A percentile compares a stretch with the other conserved stretches of the same genome.
Evolutionary conservation across 495 filamentous ascomycete genomes (phyloP).

Genomic region (Choiromyces venosus): DNA sequence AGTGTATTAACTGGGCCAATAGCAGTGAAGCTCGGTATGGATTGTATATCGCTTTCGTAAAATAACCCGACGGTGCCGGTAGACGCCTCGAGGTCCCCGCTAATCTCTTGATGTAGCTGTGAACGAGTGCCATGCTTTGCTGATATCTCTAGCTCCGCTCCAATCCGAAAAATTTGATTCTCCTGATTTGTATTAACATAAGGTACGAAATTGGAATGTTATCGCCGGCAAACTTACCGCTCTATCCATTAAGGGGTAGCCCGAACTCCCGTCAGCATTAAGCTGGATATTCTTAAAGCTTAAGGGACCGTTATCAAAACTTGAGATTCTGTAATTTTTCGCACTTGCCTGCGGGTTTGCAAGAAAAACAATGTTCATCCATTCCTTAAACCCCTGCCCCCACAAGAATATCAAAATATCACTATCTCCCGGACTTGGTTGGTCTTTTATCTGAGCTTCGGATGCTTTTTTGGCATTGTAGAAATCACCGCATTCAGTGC

Average conservation of each 20-base stretch:
- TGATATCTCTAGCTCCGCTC: background rate
- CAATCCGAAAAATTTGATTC: background rate
- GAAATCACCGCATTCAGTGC: background rate
- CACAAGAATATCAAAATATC: background rate
- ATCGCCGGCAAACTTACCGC: background rate
- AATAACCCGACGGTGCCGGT: background rate
- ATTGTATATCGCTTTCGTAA: background rate
- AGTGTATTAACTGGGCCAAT: background rate
- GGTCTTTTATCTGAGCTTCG: background rate
- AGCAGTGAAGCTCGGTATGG: background rate
- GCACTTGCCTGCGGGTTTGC: background rate
- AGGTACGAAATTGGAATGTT: background rate
- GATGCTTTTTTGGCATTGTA: background rate
- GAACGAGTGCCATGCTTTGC: background rate
- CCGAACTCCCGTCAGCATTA: background rate
- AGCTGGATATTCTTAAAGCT: background rate
- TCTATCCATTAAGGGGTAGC: background rate
- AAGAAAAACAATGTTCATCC: background rate
- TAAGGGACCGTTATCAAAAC: background rate
- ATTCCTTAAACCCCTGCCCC: background rate
- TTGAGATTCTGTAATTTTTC: background rate
- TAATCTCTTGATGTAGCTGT: background rate
- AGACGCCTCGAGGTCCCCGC: background rate
- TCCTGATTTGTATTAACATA: background rate
- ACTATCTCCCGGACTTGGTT: background rate